Base-by-base conservation (phyloP, 148 eudicot genomes). In the Persicaria tinctoria region DNA sequence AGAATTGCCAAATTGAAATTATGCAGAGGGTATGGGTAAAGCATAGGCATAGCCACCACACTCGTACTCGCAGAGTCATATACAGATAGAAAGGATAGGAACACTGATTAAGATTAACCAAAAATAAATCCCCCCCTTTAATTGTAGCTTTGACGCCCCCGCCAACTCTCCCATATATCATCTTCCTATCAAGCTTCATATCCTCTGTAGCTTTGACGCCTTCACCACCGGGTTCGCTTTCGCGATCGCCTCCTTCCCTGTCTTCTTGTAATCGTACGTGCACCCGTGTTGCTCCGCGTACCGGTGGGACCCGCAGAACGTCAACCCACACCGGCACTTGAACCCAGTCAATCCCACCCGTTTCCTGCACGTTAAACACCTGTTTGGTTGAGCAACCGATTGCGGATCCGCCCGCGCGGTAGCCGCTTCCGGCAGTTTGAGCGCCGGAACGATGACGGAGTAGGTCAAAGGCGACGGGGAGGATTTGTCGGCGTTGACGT, bases 221-320 rank as follows among this genome's bases (percentile, higher is more conserved):
- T 82, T 87, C 48, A 87, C 79, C 79, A 89, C 48, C 0, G 93
- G 93, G 70, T 89, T 89, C 4, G 80, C 91, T 85, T 78, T 89
- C 0, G 91, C 93, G 18, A 89, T 89, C 10, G 84, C 87, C 46
- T 86, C 89, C 27, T 83, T 83, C 13, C 93, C 91, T 5, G 66
- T 68, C 45, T 79, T 73, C 82, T 84, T 89, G 78, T 83, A 89
- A 78, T 89, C 93, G 50, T 81, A 89, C 20, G 79, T 79, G 74
- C 93, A 89, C 0, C 78, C 87, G 55, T 89, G 91, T 32, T 82
- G 80, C 74, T 89, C 93, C 70, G 93, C 87, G 82, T 89, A 89
- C 77, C 91, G 77, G 72, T 89, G 91, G 73, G 81, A 54, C 82
- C 88, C 88, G 69, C 89, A 89, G 73, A 79, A 89, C 78, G 82